phyloP scores from a whole-genome alignment of 805 yeast genomes.

The Suhomyces tanzawaensis region DNA sequence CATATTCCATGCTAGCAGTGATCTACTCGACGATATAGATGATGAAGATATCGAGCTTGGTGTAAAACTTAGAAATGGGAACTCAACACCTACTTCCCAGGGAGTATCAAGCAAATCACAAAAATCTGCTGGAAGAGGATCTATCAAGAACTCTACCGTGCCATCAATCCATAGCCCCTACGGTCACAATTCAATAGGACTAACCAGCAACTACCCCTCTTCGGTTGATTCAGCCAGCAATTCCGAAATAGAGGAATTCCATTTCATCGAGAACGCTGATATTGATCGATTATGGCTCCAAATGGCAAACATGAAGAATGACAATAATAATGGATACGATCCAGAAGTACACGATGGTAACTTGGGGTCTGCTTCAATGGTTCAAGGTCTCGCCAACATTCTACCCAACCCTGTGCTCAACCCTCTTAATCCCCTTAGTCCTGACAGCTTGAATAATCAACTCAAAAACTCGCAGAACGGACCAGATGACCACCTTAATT shows the following conservation, averaged over 20 bases:
- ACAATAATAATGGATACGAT: constrained; percentile 1
- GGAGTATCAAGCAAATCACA: neutral
- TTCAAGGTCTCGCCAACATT: neutral
- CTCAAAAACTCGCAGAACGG: neutral
- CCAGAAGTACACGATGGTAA: neutral
- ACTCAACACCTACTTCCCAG: neutral
- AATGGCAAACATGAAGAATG: constrained; percentile 24
- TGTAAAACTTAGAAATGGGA: neutral
- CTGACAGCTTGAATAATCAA: constrained; percentile 5
- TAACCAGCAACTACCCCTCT: constrained; percentile 1
- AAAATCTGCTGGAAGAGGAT: neutral
- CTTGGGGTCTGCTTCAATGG: neutral
- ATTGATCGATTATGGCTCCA: constrained; percentile 38
- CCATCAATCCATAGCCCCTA: neutral
- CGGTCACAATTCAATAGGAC: neutral
- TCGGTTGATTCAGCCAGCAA: constrained; percentile 7
- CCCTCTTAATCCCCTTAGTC: constrained; percentile 7
- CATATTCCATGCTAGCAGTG: constrained; percentile 2
- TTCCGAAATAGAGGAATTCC: constrained; percentile 14
- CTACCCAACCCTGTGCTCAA: neutral
- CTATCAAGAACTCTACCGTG: neutral
- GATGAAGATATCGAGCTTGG: constrained; percentile 6
- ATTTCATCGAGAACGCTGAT: constrained; percentile 25
- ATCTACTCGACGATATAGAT: constrained; percentile 3
- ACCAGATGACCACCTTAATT: neutral